Base-by-base conservation (phyloP, 306 rosid species). In the Macrotyloma uniflorum region DNA sequence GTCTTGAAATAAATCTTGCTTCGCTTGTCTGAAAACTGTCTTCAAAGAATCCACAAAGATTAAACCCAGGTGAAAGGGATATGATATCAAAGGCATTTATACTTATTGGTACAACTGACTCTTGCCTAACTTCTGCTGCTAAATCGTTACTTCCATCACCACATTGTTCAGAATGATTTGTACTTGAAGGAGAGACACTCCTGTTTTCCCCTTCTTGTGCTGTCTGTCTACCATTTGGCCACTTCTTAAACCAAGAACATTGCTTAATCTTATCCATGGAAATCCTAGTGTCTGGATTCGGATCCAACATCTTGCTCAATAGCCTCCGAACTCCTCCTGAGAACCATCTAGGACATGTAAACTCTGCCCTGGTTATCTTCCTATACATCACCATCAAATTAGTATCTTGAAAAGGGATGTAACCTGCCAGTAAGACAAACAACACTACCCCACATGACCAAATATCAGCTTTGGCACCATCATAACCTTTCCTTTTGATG, bases 381-480 rank as follows among this genome's bases (percentile, higher is more conserved):
- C 26, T 81, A 68, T 87, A 89, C 89, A 85, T 30, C 23, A 62
- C 77, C 2, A 85, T 81, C 75, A 87, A 42, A 79, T 89, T 89
- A 8, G 77, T 1, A 46, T 81, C 85, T 57, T 69, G 65, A 18
- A 89, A 89, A 38, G 90, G 90, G 0, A 72, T 59, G 62, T 80
- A 85, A 68, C 89, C 90, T 19, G 93, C 93, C 54, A 87, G 63
- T 22, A 89, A 79, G 32, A 79, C 86, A 73, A 75, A 87, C 11
- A 89, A 81, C 38, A 89, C 88, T 22, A 89, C 90, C 8, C 89
- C 93, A 81, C 88, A 87, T 16, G 90, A 89, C 93, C 90, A 89
- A 50, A 85, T 75, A 71, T 89, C 93, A 15, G 89, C 90, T 83
- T 83, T 89, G 1, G 85, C 83, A 28, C 93, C 93, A 82, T 89